Evolutionary conservation across 306 rosid species (phyloP).

Genomic region (Gastrolobium villosum): DNA sequence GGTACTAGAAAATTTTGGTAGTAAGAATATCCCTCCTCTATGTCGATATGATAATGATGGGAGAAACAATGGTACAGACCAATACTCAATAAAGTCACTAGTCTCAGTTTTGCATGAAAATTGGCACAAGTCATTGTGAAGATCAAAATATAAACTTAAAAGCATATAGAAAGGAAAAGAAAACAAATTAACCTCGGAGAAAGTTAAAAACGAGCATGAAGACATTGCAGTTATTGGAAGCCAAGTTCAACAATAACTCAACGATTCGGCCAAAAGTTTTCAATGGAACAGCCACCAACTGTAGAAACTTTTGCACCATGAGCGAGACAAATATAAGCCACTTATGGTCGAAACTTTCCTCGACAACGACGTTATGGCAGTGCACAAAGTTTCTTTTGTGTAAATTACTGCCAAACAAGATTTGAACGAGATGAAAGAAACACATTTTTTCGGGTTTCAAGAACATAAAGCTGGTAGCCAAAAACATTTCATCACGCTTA

Average conservation of each 20-base stretch:
- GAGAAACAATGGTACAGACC: no score
- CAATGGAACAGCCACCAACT: constrained; percentile 32
- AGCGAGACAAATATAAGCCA: constrained; percentile 53
- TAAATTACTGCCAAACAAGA: constrained; percentile 46
- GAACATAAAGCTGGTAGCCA: constrained; percentile 49
- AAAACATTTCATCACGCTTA: constrained; percentile 39
- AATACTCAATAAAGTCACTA: no score
- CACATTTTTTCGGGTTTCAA: constrained; percentile 59
- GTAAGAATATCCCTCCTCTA: no score
- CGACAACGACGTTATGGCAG: constrained; percentile 24
- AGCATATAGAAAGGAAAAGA: background rate
- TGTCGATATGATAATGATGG: no score
- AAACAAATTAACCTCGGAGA: constrained; percentile 51
- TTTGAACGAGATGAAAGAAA: constrained; percentile 51
- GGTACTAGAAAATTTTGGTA: no score
- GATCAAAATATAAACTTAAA: background rate
- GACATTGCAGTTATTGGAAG: constrained; percentile 39
- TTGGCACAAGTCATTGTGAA: background rate
- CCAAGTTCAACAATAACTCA: constrained; percentile 53
- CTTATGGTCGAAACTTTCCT: constrained; percentile 41
- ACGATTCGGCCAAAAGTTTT: constrained; percentile 32
- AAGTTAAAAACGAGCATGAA: constrained; percentile 42
- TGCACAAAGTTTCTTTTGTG: constrained; percentile 42
- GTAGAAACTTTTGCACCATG: constrained; percentile 54
- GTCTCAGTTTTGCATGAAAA: no score